Evolutionary conservation across 2,329 filamentous ascomycete species (phyloP), one percentile per base, ranked within the genome.

Genomic region (Lachnum nothofagi): DNA sequence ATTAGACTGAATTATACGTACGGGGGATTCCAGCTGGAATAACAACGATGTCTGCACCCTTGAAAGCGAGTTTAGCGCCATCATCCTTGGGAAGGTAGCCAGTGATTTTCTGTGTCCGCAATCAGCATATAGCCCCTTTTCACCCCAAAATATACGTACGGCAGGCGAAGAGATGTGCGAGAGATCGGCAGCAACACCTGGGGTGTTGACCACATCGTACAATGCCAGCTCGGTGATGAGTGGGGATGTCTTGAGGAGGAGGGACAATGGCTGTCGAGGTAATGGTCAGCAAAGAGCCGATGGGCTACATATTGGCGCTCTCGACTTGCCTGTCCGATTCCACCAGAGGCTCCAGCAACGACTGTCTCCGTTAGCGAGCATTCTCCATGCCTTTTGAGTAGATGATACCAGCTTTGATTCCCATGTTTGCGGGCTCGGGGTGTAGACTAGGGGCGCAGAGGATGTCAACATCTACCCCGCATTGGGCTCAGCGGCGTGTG

Each of bases 171-270:
- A 95, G 73, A 98, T 97, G 79, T 98, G 93, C 53, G 91, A 96
- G 53, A 98, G 83, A 70, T 98, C 93, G 65, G 91, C 84, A 59
- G 91, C 88, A 67, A 98, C 93, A 72, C 93, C 93, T 63, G 90
- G 91, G 43, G 90, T 94, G 81, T 97, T 96, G 72, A 97, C 91
- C 60, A 98, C 91, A 95, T 98, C 93, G 79, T 96, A 98, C 64
- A 98, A 87, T 54, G 90, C 79, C 64, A 98, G 88, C 77, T 97
- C 88, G 65, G 91, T 86, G 65, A 98, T 79, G 66, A 89, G 82
- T 58, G 90, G 86, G 67, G 79, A 88, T 60, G 86, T 82, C 82
- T 98, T 98, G 69, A 97, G 80, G 64, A 98, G 86, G 61, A 98
- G 88, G 59, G 93, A 98, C 65, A 98, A 80, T 62, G 93, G 93